These are phyloP conservation scores for Thraustochytrium sp. DNA, from an alignment of 352 stramenopile genomes.

Conservation along the genomic window DNA sequence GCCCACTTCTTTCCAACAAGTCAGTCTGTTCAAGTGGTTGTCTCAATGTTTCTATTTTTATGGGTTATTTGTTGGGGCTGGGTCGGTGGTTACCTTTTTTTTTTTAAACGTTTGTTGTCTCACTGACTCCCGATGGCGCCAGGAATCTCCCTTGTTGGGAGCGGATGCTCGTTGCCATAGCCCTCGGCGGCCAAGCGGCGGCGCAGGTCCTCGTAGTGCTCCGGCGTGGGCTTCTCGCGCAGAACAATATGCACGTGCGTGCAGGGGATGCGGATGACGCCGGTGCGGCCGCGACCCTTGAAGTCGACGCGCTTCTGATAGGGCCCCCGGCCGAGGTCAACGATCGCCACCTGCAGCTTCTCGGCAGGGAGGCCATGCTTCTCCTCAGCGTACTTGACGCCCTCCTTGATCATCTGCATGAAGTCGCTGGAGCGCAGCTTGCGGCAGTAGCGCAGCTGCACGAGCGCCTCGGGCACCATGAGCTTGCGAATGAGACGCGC, in stretches of 20 bases:
- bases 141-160: not conserved
- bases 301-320: constrained; percentile 30
- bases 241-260: constrained; percentile 16
- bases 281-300: constrained; percentile 25
- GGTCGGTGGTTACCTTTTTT: too few relatives aligned
- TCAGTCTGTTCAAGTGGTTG: too few relatives aligned
- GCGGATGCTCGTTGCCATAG: too few relatives aligned
- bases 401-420: constrained; percentile 40
- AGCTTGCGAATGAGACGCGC: constrained; percentile 29
- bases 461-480: not conserved
- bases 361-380: not conserved
- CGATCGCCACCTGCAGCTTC: constrained; percentile 16
- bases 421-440: constrained; percentile 10
- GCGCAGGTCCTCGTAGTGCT: not conserved
- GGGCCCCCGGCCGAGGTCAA: not conserved
- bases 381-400: constrained; percentile 36
- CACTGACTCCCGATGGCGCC: too few relatives aligned
- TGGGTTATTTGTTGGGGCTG: too few relatives aligned
- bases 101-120: too few relatives aligned
- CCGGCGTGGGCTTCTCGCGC: constrained; percentile 1
- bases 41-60: too few relatives aligned
- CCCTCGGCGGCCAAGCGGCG: not conserved
- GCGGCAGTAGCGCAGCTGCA: constrained; percentile 24
- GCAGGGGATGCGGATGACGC: not conserved
- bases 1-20: too few relatives aligned